Conservation (phyloP, 1,284 basidiomycete species). For the Irpex sp. region DNA sequence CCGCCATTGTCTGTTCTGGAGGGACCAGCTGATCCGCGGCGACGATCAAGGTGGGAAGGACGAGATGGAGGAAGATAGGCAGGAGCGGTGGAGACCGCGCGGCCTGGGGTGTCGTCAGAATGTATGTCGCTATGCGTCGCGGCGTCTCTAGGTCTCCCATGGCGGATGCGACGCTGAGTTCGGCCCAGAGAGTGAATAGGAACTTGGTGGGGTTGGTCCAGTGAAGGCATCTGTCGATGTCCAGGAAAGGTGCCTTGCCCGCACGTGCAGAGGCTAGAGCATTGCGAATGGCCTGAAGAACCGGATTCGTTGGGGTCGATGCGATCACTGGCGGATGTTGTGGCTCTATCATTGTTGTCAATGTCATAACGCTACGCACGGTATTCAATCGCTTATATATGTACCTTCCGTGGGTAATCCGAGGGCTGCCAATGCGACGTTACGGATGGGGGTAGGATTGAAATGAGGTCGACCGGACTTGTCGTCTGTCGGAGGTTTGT, state of each 20-base stretch:
- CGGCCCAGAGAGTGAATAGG: slow-evolving; percentile 59
- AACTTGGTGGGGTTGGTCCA: slow-evolving; percentile 55
- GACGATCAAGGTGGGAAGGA: slow-evolving; percentile 56
- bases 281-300: slow-evolving; percentile 41
- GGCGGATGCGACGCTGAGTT: slow-evolving; percentile 45
- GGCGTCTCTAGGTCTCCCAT: slow-evolving; percentile 56
- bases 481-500: slow-evolving; percentile 17
- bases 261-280: slow-evolving; percentile 51
- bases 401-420: slow-evolving; percentile 38
- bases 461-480: slow-evolving; percentile 20
- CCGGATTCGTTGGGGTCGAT: neutral
- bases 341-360: neutral
- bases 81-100: slow-evolving; percentile 56
- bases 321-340: neutral
- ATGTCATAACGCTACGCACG: neutral
- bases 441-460: slow-evolving; percentile 41
- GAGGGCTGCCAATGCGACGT: slow-evolving; percentile 40
- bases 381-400: slow-evolving; percentile 7
- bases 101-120: slow-evolving; percentile 53
- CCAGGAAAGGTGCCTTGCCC: slow-evolving; percentile 58
- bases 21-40: slow-evolving; percentile 41
- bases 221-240: slow-evolving; percentile 59
- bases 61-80: slow-evolving; percentile 64
- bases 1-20: slow-evolving; percentile 48
- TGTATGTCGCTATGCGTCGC: slow-evolving; percentile 59